Percentiles rank a stretch among this genome's conserved stretches.
phyloP scores from a whole-genome alignment of 179 eudicot species.

The Drosera spatulata region DNA sequence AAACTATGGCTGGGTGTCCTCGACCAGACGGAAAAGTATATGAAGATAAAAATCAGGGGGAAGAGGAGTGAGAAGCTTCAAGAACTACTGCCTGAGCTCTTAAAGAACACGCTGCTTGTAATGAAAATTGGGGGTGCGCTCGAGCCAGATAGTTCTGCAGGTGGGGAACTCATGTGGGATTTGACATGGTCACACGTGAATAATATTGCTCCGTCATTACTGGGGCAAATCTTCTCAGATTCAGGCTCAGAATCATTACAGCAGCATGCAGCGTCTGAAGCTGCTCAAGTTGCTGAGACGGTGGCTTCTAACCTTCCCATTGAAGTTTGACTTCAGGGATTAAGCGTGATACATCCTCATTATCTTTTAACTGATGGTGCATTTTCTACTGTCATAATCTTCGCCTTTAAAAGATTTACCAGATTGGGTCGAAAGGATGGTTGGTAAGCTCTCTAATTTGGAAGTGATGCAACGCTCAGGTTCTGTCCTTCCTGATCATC shows the following conservation, averaged over 20 bases:
- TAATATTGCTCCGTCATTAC: slow-evolving; percentile 30
- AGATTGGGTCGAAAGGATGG: no score
- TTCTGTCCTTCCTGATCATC: no score
- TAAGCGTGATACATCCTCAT: background rate
- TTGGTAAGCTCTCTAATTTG: no score
- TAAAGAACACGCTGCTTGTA: slow-evolving; percentile 21
- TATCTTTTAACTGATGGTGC: no score
- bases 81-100: slow-evolving; percentile 26
- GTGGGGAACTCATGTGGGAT: slow-evolving; percentile 39
- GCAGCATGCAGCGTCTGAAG: slow-evolving; percentile 1
- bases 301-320: background rate
- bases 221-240: slow-evolving; percentile 27
- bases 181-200: slow-evolving; percentile 42
- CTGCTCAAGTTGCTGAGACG: background rate
- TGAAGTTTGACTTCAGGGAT: background rate
- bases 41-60: slow-evolving; percentile 13
- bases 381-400: no score
- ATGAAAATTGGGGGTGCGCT: slow-evolving; percentile 26
- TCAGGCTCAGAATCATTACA: background rate
- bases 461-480: no score
- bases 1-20: no score
- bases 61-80: slow-evolving; percentile 25
- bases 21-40: slow-evolving; percentile 20
- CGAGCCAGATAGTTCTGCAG: slow-evolving; percentile 14
- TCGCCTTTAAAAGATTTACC: no score